Conservation (phyloP, 23 red algal genomes). For the Gracilariopsis chorda region DNA sequence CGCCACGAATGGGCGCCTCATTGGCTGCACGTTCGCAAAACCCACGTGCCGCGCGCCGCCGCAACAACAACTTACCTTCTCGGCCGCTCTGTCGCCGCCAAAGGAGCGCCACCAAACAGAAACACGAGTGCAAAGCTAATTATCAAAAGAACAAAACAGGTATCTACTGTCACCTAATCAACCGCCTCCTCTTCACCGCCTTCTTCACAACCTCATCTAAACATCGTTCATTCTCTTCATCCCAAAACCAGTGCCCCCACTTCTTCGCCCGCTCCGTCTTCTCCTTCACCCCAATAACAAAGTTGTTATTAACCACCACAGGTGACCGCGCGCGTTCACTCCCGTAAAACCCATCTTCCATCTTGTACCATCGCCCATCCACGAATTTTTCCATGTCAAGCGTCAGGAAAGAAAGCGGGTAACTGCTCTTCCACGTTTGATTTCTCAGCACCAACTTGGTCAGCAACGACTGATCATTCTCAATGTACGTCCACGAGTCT, state of each 20-base stretch:
- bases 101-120: not conserved
- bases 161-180: not conserved
- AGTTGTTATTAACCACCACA: constrained; percentile 81
- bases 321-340: constrained; percentile 29
- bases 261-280: constrained; percentile 62
- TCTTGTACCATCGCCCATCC: constrained; percentile 74
- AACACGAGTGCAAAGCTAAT: not conserved
- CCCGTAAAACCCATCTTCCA: constrained; percentile 63
- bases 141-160: not conserved
- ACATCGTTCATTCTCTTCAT: constrained; percentile 33
- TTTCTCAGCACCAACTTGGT: constrained; percentile 69
- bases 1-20: too few species aligned
- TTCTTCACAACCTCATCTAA: constrained; percentile 24
- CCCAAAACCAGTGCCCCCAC: constrained; percentile 71
- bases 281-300: constrained; percentile 61
- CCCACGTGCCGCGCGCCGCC: too few species aligned
- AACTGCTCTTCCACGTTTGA: constrained; percentile 37
- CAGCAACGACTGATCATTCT: constrained; percentile 72
- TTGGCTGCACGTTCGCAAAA: too few species aligned
- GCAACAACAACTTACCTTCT: too few species aligned
- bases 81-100: not conserved
- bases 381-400: constrained; percentile 64
- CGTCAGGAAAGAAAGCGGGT: constrained; percentile 50
- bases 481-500: constrained; percentile 53
- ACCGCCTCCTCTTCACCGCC: not conserved